Evolutionary conservation across 2,329 filamentous ascomycete species (phyloP), one percentile per base, ranked within the genome.

Genomic region (Calonectria fujianensis): DNA sequence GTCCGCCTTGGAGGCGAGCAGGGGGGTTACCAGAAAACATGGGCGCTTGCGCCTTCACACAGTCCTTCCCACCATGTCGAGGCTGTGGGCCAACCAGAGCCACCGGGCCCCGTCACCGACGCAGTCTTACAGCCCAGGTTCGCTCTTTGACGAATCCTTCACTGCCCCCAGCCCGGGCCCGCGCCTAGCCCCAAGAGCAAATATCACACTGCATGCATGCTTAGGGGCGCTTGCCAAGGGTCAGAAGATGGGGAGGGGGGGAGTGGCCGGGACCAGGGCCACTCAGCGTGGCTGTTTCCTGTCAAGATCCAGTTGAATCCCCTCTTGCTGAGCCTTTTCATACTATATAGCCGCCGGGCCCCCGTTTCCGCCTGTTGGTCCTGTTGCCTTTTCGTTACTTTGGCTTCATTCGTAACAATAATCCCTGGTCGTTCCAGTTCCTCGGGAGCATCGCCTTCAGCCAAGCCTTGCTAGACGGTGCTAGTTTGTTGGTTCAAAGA

Each of bases 141-240:
- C 66, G 27, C 69, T 64, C 54, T 69, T 54, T 74, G 70, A 76
- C 72, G 59, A 70, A 79, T 80, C 78, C 79, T 79, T 74, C 78
- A 63, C 63, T 69, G 52, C 61, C 74, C 64, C 63, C 64, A 45
- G 64, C 68, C 68, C n/a, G 35, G 20, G 72, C 75, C 71, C 75
- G 78, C 79, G 76, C 66, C 74, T 81, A 79, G 72, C 45, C 45
- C 70, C 69, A 70, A 74, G 69, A 73, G 71, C 69, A 70, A 76
- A 76, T 79, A 80, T 81, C 80, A 82, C 80, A 78, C 80, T 80
- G 80, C 80, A 80, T 81, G 81, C 81, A 79, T 80, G 75, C 70
- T 67, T 80, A 79, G 80, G 70, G 81, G 80, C 81, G 81, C 81
- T 81, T 82, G 80, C 75, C 70, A 70, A 37, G 65, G 63, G 45